A percentile compares a stretch with the other conserved stretches of the same genome.
These are phyloP conservation scores for Mycena alexandri DNA, from an alignment of 768 basidiomycete species.

Conservation along the genomic window DNA sequence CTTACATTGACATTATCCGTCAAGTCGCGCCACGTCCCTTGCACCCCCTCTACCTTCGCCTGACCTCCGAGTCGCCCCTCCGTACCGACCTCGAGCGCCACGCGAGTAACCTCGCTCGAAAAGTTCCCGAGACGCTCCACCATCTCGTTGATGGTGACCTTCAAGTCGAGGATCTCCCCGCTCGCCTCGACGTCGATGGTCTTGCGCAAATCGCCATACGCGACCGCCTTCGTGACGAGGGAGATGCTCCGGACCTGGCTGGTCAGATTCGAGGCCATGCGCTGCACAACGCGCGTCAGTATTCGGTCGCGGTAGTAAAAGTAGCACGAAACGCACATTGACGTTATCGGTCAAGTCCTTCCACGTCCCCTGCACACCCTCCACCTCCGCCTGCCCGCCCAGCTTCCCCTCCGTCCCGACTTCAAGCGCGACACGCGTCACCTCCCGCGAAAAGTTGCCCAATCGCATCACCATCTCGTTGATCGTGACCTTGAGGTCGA, in stretches of 20 bases:
- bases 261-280: constrained; percentile 64
- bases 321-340: constrained; percentile 38
- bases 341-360: constrained; percentile 38
- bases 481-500: constrained; percentile 26
- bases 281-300: constrained; percentile 14
- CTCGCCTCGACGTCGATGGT: constrained; percentile 82
- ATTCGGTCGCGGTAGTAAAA: constrained; percentile 24
- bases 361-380: constrained; percentile 38
- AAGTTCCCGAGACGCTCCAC: constrained; percentile 32
- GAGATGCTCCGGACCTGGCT: constrained; percentile 33
- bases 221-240: constrained; percentile 29
- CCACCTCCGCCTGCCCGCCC: constrained; percentile 36
- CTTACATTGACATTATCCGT: constrained; percentile 37
- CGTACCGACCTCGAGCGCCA: constrained; percentile 34
- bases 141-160: constrained; percentile 73
- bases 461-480: constrained; percentile 35
- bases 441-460: constrained; percentile 33
- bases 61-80: constrained; percentile 31
- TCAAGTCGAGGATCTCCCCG: constrained; percentile 84
- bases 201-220: constrained; percentile 60
- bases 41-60: constrained; percentile 33
- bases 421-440: constrained; percentile 36
- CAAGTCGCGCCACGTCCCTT: constrained; percentile 31
- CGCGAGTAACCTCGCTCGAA: constrained; percentile 32
- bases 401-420: constrained; percentile 37